Evolutionary conservation across 352 stramenopile species (phyloP), one percentile per base, ranked within the genome.

Genomic region (Pythium dissotocum): DNA sequence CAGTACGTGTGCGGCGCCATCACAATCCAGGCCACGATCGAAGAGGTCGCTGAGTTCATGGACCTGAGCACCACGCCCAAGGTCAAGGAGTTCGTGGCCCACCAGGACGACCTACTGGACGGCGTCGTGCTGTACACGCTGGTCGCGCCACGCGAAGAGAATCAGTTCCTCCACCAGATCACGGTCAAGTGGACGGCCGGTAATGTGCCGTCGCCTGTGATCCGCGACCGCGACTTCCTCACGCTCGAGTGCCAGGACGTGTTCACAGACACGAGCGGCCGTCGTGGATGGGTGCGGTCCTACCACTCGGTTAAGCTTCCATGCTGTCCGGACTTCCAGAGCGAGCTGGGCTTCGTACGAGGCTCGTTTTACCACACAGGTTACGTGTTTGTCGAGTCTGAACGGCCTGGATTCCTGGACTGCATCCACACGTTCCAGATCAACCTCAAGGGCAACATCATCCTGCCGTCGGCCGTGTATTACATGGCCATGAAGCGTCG

Each of bases 241-340:
- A 87, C 80, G 10, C 76, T 93, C 40, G 85, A 93, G 69, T 93
- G 83, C 64, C 85, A 93, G 63, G 85, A 88, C 71, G 78, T 79
- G 10, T 91, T 91, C 61, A 65, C 76, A 18, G 83, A 91, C 61
- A 75, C 77, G 6, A 89, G 77, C 49, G 82, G 82, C 18, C 78
- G 78, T 30, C 75, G 80, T 6, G 85, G 85, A 14, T 93, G 83
- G 83, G 85, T 89, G 30, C 85, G 83, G 0, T 89, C 81, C 4
- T 87, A 83, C 61, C 82, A 90, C 63, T 90, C 80, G 28, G 83
- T 93, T 65, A 89, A 87, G 44, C 62, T 93, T 49, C 72, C 78
- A 40, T 86, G 77, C 51, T 90, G 81, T 40, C 83, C 83, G 1
- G 81, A 91, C 54, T 57, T 91, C 14, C 63, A 81, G 63, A 64